A percentile compares a stretch with the other conserved stretches of the same genome.
Conservation (phyloP, 345 rosid genomes). For the Carallia pectinifolia region DNA sequence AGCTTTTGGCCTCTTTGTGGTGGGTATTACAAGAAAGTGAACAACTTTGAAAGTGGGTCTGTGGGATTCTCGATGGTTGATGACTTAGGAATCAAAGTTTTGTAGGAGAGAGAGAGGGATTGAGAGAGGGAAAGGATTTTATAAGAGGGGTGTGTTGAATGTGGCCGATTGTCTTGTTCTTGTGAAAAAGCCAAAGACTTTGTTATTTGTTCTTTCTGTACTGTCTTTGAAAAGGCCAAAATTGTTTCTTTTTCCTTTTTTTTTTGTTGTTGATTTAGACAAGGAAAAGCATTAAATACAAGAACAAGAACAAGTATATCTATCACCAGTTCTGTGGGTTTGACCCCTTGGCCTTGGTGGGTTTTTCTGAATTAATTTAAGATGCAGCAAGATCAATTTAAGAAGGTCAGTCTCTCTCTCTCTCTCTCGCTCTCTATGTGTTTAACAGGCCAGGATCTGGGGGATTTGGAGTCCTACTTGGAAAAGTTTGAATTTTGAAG, state of each 20-base stretch:
- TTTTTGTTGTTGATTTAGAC: background rate
- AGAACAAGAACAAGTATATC: background rate
- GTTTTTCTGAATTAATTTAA: slow-evolving; percentile 9
- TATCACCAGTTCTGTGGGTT: background rate
- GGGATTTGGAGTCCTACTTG: background rate
- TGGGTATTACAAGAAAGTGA: slow-evolving; percentile 4
- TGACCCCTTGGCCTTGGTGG: background rate
- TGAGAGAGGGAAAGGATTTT: slow-evolving; percentile 7
- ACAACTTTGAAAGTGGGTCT: background rate
- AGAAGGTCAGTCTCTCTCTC: slow-evolving; percentile 31
- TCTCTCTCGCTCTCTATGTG: background rate
- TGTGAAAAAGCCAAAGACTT: too few relatives aligned
- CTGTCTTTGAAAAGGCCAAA: too few relatives aligned
- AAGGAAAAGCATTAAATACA: background rate
- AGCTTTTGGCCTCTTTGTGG: background rate
- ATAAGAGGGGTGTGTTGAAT: background rate
- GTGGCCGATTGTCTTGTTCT: too few relatives aligned
- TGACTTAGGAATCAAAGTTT: too few relatives aligned
- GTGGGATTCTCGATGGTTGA: background rate
- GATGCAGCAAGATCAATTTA: slow-evolving; percentile 46
- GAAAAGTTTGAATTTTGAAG: background rate
- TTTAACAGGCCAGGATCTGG: background rate
- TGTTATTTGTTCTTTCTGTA: too few relatives aligned
- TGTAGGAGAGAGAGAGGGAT: background rate
- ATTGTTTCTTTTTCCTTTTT: too few relatives aligned